Conservation (phyloP, 768 basidiomycete genomes). For the Rhodotorula taiwanensis region DNA sequence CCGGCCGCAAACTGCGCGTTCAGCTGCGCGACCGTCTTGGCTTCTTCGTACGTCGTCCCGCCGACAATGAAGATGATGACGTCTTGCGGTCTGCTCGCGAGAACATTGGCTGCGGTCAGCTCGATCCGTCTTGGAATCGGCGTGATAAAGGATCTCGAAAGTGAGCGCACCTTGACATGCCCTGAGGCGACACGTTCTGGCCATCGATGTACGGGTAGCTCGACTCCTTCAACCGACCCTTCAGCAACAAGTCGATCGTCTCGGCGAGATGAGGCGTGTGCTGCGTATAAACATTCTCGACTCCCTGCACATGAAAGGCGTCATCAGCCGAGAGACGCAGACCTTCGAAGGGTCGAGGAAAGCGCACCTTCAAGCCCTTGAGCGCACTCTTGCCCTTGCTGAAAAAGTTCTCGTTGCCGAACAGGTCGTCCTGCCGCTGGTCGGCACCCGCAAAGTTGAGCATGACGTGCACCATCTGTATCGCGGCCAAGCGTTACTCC, state of each 20-base stretch:
- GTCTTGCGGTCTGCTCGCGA: conserved; percentile 69
- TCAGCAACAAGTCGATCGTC: conserved; percentile 81
- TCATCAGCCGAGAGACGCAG: too few relatives aligned
- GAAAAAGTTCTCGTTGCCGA: conserved; percentile 88
- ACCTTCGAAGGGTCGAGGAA: neutral
- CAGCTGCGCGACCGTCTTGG: conserved; percentile 69
- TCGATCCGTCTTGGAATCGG: neutral
- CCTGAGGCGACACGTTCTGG: conserved; percentile 36
- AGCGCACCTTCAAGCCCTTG: conserved; percentile 79
- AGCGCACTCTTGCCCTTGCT: conserved; percentile 89
- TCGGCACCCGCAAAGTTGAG: conserved; percentile 90
- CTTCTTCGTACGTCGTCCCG: conserved; percentile 93
- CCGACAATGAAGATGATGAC: conserved; percentile 95
- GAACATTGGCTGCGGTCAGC: neutral
- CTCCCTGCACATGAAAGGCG: conserved; percentile 57
- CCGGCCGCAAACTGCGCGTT: conserved; percentile 61
- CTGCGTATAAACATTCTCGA: conserved; percentile 98
- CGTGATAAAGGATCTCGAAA: too few relatives aligned
- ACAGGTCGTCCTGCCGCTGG: conserved; percentile 93
- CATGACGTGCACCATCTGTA: conserved; percentile 82
- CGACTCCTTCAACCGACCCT: conserved; percentile 74
- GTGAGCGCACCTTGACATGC: conserved; percentile 8
- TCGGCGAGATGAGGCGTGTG: conserved; percentile 88
- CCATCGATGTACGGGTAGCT: conserved; percentile 84
- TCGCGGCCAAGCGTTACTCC: neutral